Evolutionary conservation across 2,329 filamentous ascomycete genomes (phyloP).

Genomic region (Penicillium corylophilum): DNA sequence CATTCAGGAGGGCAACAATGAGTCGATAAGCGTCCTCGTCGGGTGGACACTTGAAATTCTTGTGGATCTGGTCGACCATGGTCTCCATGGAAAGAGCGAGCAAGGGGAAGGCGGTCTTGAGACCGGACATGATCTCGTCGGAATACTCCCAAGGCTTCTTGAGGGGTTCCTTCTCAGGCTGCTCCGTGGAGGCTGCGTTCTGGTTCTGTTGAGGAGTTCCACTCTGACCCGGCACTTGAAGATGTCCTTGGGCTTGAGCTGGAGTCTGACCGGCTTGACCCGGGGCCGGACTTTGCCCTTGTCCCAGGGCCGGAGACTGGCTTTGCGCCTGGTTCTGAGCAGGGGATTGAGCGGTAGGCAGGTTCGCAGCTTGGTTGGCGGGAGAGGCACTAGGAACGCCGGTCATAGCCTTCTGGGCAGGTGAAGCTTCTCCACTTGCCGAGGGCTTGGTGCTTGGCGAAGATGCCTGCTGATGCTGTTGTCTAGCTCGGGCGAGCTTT

Average conservation of each 20-base stretch:
- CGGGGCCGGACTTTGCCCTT: conserved; percentile 15
- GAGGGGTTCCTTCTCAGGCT: conserved; percentile 46
- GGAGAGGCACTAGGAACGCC: conserved; percentile 38
- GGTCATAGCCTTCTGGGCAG: conserved; percentile 48
- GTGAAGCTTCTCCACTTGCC: conserved; percentile 44
- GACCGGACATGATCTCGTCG: conserved; percentile 89
- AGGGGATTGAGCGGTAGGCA: conserved; percentile 28
- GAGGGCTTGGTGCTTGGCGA: conserved; percentile 38
- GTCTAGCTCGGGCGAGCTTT: conserved; percentile 62
- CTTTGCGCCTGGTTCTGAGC: conserved; percentile 14
- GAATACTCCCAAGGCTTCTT: conserved; percentile 95
- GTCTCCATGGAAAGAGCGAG: conserved; percentile 98
- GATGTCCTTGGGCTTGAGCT: conserved; percentile 22
- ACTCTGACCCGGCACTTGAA: conserved; percentile 32
- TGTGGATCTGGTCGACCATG: conserved; percentile 98
- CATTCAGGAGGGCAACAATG: conserved; percentile 95
- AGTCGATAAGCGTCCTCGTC: conserved; percentile 97
- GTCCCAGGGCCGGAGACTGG: conserved; percentile 25
- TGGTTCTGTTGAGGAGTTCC: conserved; percentile 26
- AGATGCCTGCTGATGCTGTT: conserved; percentile 49
- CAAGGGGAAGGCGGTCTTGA: conserved; percentile 96
- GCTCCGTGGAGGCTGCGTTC: conserved; percentile 18
- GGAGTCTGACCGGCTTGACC: conserved; percentile 14
- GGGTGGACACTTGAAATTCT: conserved; percentile 97
- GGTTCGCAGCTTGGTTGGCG: conserved; percentile 21